Base-by-base conservation (phyloP, 371 early-diverging fungal species). In the Rhizomucor miehei region DNA sequence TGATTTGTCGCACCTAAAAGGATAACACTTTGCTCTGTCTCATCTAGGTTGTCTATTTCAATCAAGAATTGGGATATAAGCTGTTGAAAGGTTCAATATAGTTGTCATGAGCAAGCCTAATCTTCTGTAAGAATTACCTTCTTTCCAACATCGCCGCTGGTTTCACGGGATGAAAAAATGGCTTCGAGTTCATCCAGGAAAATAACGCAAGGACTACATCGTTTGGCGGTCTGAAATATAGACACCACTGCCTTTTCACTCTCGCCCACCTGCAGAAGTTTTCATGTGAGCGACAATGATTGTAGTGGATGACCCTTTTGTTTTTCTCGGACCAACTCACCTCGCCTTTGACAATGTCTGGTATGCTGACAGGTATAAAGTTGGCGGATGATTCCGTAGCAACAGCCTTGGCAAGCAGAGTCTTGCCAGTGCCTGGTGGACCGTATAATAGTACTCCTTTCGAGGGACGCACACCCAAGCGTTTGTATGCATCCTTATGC, bases 121-220 rank as follows among this genome's bases (percentile, higher is more conserved):
- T n/a, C n/a, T n/a, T n/a, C n/a, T n/a, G n/a, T n/a, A n/a, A n/a
- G n/a, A 41, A 17, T 45, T 65, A 79, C 87, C 79, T 85, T 82
- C 55, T 78, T 79, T 10, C 87, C 86, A 0, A 84, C 72, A 52
- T 80, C 78, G 1, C 87, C 86, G 43, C 75, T 75, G 6, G 69
- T 71, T 14, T 85, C 86, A 43, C 84, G 62, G 10, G 74, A 63
- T 10, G 81, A 71, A 66, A 89, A 97, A 9, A 97, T 73, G 1
- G 94, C 90, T 59, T 99, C 99, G 36, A 99, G 75, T 70, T 99
- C 99, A 77, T 99, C 99, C 53, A 99, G 88, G 71, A 99, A 99
- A 14, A 99, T 83, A 16, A 99, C 94, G 54, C 96, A 91, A 0
- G 99, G 99, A 50, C 88, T 81, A 21, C 90, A 90, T 52, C 94